Conservation (phyloP, 75 land plant genomes). For the Picea glauca region DNA sequence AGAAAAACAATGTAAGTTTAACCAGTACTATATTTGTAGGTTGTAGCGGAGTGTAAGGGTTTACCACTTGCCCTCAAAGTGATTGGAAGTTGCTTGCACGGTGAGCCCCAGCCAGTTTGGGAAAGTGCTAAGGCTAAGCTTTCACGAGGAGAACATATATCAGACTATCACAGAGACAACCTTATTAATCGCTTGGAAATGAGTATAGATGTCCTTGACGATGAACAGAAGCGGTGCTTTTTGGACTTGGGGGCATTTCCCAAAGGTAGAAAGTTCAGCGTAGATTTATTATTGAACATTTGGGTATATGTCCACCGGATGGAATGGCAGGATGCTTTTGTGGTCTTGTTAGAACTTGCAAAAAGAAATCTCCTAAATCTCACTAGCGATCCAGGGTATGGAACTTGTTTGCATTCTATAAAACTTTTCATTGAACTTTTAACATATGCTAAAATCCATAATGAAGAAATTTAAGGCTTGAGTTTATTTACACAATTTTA, state of each 20-base stretch:
- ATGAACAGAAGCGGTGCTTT: conserved; percentile 43
- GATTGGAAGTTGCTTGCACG: conserved; percentile 46
- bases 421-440: background rate
- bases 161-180: conserved; percentile 39
- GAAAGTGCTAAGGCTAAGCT: conserved; percentile 36
- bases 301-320: conserved; percentile 54
- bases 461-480: background rate
- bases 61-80: conserved; percentile 66
- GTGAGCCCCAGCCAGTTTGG: conserved; percentile 36
- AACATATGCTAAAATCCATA: no score
- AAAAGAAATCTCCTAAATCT: conserved; percentile 48
- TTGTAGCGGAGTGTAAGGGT: conserved; percentile 54
- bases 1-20: no score
- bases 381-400: background rate
- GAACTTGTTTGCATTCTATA: background rate
- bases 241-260: conserved; percentile 61
- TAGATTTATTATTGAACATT: conserved; percentile 46
- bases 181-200: conserved; percentile 43
- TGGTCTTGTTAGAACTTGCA: conserved; percentile 43
- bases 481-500: no score
- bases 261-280: conserved; percentile 49
- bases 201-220: conserved; percentile 29
- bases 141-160: conserved; percentile 31
- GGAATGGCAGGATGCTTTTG: conserved; percentile 51
- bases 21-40: background rate